Base-by-base conservation (phyloP, 768 basidiomycete genomes). In the Serendipita sp. region DNA sequence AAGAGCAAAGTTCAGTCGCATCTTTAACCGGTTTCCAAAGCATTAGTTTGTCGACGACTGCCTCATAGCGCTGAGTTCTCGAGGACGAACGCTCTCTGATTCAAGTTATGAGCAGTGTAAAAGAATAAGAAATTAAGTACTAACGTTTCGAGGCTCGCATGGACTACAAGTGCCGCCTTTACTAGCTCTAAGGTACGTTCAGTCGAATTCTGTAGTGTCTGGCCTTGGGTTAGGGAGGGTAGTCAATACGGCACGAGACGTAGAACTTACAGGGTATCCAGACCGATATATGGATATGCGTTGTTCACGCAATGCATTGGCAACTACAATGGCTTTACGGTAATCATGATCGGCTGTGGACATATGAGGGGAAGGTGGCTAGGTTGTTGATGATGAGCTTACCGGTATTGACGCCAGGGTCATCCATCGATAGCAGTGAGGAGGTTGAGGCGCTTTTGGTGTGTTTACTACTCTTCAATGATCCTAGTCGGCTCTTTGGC, bases 201-300 rank as follows among this genome's bases (percentile, higher is more conserved):
- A 3, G 31, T 58, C n/a, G 53, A 58, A 17, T 26, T 26, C 13
- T 58, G 53, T 22, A 58, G 53, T 5, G 53, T 58, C 53, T 58
- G n/a, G 13, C 42, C n/a, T 20, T 20, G 45, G 45, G n/a, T 48
- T 48, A 48, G 14, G 14, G 7, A 38, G 7, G 34, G 14, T 7
- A 1, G 45, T 42, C 42, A 20, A 42, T 20, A 17, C 26, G 7
- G 45, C 45, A 28, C 9, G 45, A 9, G n/a, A 9, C 26, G 9
- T 11, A 58, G 53, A 28, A n/a, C 53, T n/a, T 24, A 58, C 53
- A n/a, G 53, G 53, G 28, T 58, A 58, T 34, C 53, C 53, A 22
- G 22, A 22, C 22, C 31, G 22, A 33, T 58, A 58, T 13, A 58
- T 26, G 24, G 31, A 3, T 1, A 58, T 34, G 24, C 53, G 53